Evolutionary conservation across 192 early-diverging fungal species (phyloP).

Genomic region (Mortierella antarctica): DNA sequence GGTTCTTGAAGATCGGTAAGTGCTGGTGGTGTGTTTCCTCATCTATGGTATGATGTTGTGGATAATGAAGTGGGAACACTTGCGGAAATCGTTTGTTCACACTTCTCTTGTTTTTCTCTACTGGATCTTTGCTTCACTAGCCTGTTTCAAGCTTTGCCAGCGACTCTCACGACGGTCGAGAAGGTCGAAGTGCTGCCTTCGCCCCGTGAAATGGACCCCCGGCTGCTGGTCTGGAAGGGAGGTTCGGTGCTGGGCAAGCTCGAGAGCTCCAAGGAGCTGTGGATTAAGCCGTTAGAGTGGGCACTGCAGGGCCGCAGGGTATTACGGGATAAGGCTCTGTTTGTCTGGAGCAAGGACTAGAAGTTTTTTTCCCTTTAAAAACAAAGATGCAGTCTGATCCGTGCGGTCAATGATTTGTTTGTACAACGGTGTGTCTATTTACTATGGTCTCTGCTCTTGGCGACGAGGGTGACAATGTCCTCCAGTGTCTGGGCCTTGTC

Average conservation of each 20-base stretch:
- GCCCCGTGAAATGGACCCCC: conserved; percentile 86
- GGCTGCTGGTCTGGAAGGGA: conserved; percentile 90
- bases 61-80: background rate
- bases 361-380: too few relatives aligned
- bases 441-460: background rate
- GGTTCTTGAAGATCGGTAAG: conserved; percentile 72
- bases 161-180: conserved; percentile 54
- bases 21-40: background rate
- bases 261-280: conserved; percentile 83
- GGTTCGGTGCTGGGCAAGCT: conserved; percentile 81
- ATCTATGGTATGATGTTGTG: background rate
- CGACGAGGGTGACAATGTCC: conserved; percentile 22
- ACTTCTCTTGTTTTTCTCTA: conserved; percentile 3
- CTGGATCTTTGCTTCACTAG: conserved; percentile 19
- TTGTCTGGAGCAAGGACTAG: conserved; percentile 65
- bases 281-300: conserved; percentile 82
- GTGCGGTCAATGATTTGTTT: too few relatives aligned
- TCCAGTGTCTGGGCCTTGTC: conserved; percentile 27
- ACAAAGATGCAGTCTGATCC: too few relatives aligned
- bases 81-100: background rate
- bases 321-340: conserved; percentile 72
- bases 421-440: too few relatives aligned
- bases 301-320: conserved; percentile 71
- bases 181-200: conserved; percentile 77
- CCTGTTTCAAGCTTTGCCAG: conserved; percentile 48